Evolutionary conservation across 768 basidiomycete genomes (phyloP).

Genomic region (Pleurotus djamor): DNA sequence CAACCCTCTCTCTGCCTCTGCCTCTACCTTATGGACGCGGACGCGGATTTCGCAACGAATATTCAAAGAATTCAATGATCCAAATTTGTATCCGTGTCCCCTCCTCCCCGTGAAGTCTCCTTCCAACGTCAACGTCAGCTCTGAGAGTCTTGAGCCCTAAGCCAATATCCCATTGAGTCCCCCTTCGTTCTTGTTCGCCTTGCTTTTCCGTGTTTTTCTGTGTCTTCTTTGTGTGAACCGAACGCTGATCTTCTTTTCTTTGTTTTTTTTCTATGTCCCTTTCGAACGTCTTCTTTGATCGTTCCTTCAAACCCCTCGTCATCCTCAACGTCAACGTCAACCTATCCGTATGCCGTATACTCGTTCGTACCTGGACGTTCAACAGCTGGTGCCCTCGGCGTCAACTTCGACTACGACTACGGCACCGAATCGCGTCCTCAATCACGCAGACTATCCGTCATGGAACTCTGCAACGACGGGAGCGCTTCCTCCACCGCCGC

Average conservation of each 20-base stretch:
- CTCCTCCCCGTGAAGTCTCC: too few species aligned
- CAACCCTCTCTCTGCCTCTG: not conserved
- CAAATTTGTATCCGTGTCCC: too few species aligned
- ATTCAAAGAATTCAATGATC: too few species aligned
- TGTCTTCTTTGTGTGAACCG: not conserved
- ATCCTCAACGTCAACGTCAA: constrained; percentile 26
- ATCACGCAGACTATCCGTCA: constrained; percentile 77
- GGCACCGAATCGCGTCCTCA: constrained; percentile 75
- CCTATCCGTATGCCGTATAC: not conserved
- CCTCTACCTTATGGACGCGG: not conserved
- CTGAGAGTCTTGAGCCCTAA: too few species aligned
- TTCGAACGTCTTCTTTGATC: not conserved
- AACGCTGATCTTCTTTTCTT: not conserved
- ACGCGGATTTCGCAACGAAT: too few species aligned
- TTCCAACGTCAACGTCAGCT: too few species aligned
- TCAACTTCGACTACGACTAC: constrained; percentile 56
- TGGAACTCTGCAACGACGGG: constrained; percentile 84
- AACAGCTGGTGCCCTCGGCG: constrained; percentile 11
- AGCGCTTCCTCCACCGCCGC: constrained; percentile 25
- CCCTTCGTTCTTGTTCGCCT: too few species aligned
- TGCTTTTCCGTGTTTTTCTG: not conserved
- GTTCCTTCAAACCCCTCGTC: not conserved
- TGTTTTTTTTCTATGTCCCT: not conserved
- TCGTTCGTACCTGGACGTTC: not conserved
- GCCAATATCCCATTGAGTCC: too few species aligned